These are phyloP conservation scores for Flaveria robusta DNA, from an alignment of 129 eudicot genomes.

Conservation along the genomic window DNA sequence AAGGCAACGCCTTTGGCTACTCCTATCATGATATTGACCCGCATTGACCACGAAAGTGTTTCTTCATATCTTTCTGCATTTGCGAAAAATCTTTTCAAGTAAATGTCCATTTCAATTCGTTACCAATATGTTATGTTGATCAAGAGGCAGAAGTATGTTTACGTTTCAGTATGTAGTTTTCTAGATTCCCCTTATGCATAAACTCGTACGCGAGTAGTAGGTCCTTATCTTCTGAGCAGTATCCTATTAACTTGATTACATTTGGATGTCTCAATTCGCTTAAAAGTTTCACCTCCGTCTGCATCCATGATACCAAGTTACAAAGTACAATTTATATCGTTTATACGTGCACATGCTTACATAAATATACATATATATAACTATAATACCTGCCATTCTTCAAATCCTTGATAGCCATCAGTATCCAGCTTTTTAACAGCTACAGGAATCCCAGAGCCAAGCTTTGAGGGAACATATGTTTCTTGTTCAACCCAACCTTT, in stretches of 20 bases:
- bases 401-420: conserved; percentile 23
- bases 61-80: conserved; percentile 26
- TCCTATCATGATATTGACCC: conserved; percentile 40
- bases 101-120: background rate
- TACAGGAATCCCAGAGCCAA: conserved; percentile 33
- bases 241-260: conserved; percentile 42
- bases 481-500: conserved; percentile 38
- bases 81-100: background rate
- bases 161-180: conserved; percentile 36
- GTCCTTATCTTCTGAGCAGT: conserved; percentile 44
- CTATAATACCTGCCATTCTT: conserved; percentile 43
- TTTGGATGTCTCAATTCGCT: conserved; percentile 43
- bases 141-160: background rate
- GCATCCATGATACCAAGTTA: conserved; percentile 29
- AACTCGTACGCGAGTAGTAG: conserved; percentile 46
- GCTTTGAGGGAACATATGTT: conserved; percentile 25
- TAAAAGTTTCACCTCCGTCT: conserved; percentile 42
- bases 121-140: background rate
- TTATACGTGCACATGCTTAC: background rate
- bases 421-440: conserved; percentile 35
- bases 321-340: background rate
- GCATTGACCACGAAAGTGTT: conserved; percentile 38
- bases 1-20: conserved; percentile 39
- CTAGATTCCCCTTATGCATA: conserved; percentile 39
- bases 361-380: background rate